A percentile compares a stretch with the other conserved stretches of the same genome.
Conservation (phyloP, 2,329 filamentous ascomycete species). For the Diaporthe sp. region DNA sequence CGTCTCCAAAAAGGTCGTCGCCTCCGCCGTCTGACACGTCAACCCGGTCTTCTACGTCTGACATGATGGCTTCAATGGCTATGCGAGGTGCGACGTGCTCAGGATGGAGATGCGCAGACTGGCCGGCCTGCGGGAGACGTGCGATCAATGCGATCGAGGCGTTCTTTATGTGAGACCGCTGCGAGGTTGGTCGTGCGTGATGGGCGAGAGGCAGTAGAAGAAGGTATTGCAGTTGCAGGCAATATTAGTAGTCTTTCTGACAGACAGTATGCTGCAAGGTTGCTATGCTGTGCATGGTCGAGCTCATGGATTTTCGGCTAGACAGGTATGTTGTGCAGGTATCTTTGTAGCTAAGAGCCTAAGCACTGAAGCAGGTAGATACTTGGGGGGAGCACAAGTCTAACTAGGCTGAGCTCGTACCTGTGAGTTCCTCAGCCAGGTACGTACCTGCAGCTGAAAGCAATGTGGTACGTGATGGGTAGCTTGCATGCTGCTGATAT, state of each 20-base stretch:
- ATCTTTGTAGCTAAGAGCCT: neutral
- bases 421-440: neutral
- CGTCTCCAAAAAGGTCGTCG: conserved; percentile 74
- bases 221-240: neutral
- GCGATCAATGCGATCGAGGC: neutral
- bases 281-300: conserved; percentile 1
- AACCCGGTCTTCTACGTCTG: conserved; percentile 67
- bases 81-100: neutral
- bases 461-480: neutral
- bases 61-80: conserved; percentile 56
- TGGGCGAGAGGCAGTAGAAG: neutral
- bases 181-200: neutral
- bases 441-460: neutral
- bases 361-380: too few species aligned
- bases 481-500: neutral
- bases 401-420: neutral
- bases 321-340: conserved; percentile 1
- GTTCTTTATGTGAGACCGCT: neutral
- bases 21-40: conserved; percentile 65
- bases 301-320: conserved; percentile 25
- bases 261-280: neutral
- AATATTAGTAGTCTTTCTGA: neutral
- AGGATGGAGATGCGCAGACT: neutral
- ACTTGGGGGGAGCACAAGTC: neutral
- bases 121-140: neutral